Conservation (phyloP, 345 rosid genomes). For the Citrus sp. region DNA sequence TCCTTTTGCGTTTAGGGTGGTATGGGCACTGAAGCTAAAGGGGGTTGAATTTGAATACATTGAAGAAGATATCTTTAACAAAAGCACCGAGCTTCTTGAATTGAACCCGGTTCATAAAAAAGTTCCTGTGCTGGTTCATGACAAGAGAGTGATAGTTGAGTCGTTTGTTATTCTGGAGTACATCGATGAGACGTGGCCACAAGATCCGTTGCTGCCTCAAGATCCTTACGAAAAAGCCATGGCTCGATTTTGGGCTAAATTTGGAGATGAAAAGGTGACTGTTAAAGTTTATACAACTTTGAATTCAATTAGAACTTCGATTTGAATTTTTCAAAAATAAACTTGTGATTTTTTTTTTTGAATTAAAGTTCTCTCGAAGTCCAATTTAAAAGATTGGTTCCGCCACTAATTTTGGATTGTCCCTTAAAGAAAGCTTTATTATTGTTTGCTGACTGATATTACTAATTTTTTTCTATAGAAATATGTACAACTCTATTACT, state of each 20-base stretch:
- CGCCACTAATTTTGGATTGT: too few species aligned
- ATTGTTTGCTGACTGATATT: too few species aligned
- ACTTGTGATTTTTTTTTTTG: too few species aligned
- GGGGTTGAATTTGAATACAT: constrained; percentile 12
- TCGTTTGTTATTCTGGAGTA: constrained; percentile 31
- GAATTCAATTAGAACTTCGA: too few species aligned
- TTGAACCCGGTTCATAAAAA: constrained; percentile 17
- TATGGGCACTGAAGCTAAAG: constrained; percentile 29
- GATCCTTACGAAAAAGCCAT: constrained; percentile 35
- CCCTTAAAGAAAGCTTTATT: too few species aligned
- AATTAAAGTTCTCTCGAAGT: too few species aligned
- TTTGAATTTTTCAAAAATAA: too few species aligned
- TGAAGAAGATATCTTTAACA: constrained; percentile 15
- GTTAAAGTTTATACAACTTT: too few species aligned
- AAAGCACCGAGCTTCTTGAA: constrained; percentile 13
- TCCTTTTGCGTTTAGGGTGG: not conserved
- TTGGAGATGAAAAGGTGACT: constrained; percentile 30
- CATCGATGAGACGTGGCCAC: constrained; percentile 39
- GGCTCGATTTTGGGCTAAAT: constrained; percentile 41
- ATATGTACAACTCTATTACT: too few species aligned
- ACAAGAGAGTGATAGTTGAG: constrained; percentile 11
- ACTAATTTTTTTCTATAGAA: too few species aligned
- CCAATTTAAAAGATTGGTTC: too few species aligned
- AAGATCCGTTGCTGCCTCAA: constrained; percentile 29
- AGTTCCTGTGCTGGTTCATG: constrained; percentile 31